Percentiles rank a stretch among this genome's conserved stretches.
Conservation (phyloP, 2,329 filamentous ascomycete genomes). For the Calonectria henricotiae region DNA sequence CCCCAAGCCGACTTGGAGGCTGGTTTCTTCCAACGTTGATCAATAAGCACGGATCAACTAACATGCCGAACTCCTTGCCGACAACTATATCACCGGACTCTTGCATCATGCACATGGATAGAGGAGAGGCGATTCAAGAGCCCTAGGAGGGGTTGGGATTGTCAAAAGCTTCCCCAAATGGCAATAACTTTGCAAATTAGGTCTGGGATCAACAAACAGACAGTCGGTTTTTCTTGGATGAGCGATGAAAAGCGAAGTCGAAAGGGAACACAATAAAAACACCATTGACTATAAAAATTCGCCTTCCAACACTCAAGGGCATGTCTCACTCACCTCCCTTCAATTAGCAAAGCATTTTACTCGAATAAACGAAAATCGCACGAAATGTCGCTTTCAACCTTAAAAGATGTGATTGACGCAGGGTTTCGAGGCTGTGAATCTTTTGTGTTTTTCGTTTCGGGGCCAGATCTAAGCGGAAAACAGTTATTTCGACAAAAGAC, state of each 20-base stretch:
- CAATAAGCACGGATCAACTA: background rate
- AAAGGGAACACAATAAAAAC: background rate
- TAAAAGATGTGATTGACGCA: background rate
- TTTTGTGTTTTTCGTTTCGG: too few relatives aligned
- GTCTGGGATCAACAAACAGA: background rate
- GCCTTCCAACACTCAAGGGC: background rate
- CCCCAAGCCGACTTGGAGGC: background rate
- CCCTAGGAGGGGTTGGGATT: background rate
- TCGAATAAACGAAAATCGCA: background rate
- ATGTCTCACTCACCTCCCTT: background rate
- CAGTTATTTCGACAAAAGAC: conserved; percentile 1
- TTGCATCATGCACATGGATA: background rate
- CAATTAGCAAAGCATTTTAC: background rate
- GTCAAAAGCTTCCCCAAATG: background rate
- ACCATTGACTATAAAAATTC: background rate
- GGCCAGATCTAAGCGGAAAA: background rate
- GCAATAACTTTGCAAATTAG: background rate
- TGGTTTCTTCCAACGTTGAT: background rate
- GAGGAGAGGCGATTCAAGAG: background rate
- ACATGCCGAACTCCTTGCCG: conserved; percentile 10
- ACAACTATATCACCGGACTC: too few relatives aligned
- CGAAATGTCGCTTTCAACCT: background rate
- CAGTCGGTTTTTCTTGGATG: background rate
- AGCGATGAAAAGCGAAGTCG: too few relatives aligned
- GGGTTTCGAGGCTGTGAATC: conserved; percentile 9